phyloP scores from a whole-genome alignment of 164 flowering plant genomes.

The Nymphaea thermarum region DNA sequence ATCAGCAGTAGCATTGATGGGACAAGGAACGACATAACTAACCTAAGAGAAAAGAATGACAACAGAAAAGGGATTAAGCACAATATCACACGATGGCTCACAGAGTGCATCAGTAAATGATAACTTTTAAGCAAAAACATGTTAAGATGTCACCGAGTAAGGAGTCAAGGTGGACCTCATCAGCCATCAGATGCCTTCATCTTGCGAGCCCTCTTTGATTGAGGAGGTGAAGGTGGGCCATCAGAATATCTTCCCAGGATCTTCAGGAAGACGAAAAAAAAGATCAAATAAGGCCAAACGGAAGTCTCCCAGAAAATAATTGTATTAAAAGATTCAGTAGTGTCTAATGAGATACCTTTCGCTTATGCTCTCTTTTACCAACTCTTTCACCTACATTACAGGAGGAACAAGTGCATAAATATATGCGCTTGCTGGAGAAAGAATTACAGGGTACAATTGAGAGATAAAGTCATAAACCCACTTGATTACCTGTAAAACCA shows the following conservation, averaged over 20 bases:
- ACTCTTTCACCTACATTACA: conserved; percentile 59
- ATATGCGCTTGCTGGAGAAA: not conserved
- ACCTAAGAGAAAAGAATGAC: too few species aligned
- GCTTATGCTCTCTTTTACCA: conserved; percentile 71
- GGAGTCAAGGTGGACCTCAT: not conserved
- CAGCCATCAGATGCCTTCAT: conserved; percentile 55
- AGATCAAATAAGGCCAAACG: not conserved
- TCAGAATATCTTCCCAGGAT: conserved; percentile 69
- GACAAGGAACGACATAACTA: too few species aligned
- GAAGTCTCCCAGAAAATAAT: not conserved
- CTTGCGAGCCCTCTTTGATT: conserved; percentile 68
- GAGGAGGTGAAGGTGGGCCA: conserved; percentile 73
- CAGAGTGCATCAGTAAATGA: too few species aligned
- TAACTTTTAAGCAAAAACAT: too few species aligned
- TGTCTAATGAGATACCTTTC: conserved; percentile 40
- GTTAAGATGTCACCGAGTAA: too few species aligned
- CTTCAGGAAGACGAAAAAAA: conserved; percentile 16
- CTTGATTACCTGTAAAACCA: conserved; percentile 53
- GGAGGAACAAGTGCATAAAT: not conserved
- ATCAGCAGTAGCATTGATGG: too few species aligned
- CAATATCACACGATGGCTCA: too few species aligned
- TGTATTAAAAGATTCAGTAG: not conserved
- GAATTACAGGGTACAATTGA: not conserved
- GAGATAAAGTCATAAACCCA: not conserved
- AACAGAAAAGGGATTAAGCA: too few species aligned